Evolutionary conservation across 768 basidiomycete genomes (phyloP).

Genomic region (Obba rivulosa): DNA sequence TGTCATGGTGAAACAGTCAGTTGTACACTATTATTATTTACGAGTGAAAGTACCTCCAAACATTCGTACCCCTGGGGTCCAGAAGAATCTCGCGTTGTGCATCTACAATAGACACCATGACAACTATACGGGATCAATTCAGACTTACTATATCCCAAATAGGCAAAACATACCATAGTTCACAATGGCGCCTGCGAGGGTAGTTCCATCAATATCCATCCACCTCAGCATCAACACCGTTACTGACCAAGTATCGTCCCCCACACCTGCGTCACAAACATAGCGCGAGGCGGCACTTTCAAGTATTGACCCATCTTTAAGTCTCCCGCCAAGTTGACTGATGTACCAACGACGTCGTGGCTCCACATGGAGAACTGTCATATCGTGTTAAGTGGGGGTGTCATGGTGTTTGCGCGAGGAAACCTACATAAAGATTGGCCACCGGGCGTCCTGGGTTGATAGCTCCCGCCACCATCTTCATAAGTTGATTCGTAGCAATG

Average conservation of each 20-base stretch:
- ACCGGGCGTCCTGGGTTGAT: slow-evolving; percentile 60
- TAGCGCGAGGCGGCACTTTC: slow-evolving; percentile 62
- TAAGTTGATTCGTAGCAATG: slow-evolving; percentile 53
- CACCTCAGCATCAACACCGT: background rate
- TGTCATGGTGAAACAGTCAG: slow-evolving; percentile 8
- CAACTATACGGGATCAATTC: slow-evolving; percentile 28
- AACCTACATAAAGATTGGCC: slow-evolving; percentile 58
- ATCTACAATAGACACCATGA: slow-evolving; percentile 52
- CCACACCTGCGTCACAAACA: slow-evolving; percentile 63
- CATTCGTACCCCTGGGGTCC: slow-evolving; percentile 48
- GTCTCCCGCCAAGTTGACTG: slow-evolving; percentile 47
- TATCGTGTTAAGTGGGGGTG: no score
- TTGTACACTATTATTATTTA: background rate
- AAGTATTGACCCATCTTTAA: slow-evolving; percentile 55
- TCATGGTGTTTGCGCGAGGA: no score
- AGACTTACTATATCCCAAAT: background rate
- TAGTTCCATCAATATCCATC: background rate
- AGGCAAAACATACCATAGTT: slow-evolving; percentile 29
- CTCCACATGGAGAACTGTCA: slow-evolving; percentile 63
- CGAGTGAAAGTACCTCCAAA: slow-evolving; percentile 36
- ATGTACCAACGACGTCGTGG: slow-evolving; percentile 53
- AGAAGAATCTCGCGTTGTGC: slow-evolving; percentile 50
- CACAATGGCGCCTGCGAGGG: slow-evolving; percentile 21
- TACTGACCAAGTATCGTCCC: slow-evolving; percentile 49
- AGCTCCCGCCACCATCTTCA: slow-evolving; percentile 61